phyloP scores from a whole-genome alignment of 225 moss, liverwort and hornwort species.

The Lunularia cruciata region DNA sequence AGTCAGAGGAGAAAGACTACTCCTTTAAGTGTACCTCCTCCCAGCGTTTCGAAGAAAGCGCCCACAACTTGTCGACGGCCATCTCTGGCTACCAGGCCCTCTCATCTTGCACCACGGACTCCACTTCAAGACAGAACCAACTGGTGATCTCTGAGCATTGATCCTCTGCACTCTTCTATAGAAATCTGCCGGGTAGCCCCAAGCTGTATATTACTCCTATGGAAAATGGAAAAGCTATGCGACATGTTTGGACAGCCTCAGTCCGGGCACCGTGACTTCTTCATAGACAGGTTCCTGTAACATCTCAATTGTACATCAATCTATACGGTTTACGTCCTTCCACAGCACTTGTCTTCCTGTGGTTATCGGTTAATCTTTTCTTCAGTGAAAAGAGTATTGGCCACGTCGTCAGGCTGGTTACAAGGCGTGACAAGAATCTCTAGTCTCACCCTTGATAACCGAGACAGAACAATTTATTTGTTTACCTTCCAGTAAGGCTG shows the following conservation, averaged over 20 bases:
- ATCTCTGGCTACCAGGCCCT: conserved; percentile 7
- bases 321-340: too few relatives aligned
- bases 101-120: conserved; percentile 9
- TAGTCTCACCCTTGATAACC: too few relatives aligned
- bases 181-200: background rate
- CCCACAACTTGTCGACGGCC: conserved; percentile 16
- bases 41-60: conserved; percentile 12
- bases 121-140: conserved; percentile 26
- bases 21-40: conserved; percentile 6
- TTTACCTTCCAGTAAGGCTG: too few relatives aligned
- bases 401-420: too few relatives aligned
- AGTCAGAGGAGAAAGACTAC: conserved; percentile 14
- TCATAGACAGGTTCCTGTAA: background rate
- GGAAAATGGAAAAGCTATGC: background rate
- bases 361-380: too few relatives aligned
- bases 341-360: too few relatives aligned
- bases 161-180: background rate
- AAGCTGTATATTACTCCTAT: background rate
- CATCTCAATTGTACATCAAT: too few relatives aligned
- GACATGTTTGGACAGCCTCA: background rate
- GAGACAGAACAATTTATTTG: too few relatives aligned
- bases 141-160: conserved; percentile 6
- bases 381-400: too few relatives aligned
- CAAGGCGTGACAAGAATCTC: too few relatives aligned
- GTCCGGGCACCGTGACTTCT: background rate